phyloP scores from a whole-genome alignment of 1,284 basidiomycete species.

The Athelia psychrophila region DNA sequence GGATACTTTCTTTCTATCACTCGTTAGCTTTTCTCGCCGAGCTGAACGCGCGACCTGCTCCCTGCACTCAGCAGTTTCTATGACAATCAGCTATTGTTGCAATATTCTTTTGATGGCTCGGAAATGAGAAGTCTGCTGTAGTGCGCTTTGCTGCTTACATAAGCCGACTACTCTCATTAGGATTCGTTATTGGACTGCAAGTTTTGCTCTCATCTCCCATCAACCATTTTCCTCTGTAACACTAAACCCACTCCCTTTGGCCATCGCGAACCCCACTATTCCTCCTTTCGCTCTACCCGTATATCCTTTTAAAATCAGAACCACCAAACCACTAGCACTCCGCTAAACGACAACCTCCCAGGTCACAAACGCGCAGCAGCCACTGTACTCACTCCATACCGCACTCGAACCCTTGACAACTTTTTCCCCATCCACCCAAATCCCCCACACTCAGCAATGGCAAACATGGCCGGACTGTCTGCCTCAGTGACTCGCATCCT shows the following conservation, averaged over 20 bases:
- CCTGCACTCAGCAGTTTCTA: too few relatives aligned
- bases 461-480: conserved; percentile 66
- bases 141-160: too few relatives aligned
- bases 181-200: too few relatives aligned
- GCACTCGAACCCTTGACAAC: not conserved
- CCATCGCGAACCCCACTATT: not conserved
- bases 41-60: too few relatives aligned
- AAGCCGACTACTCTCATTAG: too few relatives aligned
- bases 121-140: too few relatives aligned
- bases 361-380: too few relatives aligned
- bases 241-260: not conserved
- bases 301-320: not conserved
- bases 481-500: conserved; percentile 96
- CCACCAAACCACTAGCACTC: not conserved
- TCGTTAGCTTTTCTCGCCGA: too few relatives aligned
- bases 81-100: too few relatives aligned
- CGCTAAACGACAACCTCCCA: not conserved
- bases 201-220: not conserved
- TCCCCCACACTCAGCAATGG: not conserved
- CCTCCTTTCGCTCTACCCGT: conserved; percentile 2
- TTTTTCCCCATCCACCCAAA: not conserved
- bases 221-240: not conserved
- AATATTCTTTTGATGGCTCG: too few relatives aligned
- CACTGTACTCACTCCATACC: not conserved
- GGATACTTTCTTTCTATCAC: too few relatives aligned